phyloP scores from a whole-genome alignment of 2,329 filamentous ascomycete genomes.

The Pseudocercospora macadamiae region DNA sequence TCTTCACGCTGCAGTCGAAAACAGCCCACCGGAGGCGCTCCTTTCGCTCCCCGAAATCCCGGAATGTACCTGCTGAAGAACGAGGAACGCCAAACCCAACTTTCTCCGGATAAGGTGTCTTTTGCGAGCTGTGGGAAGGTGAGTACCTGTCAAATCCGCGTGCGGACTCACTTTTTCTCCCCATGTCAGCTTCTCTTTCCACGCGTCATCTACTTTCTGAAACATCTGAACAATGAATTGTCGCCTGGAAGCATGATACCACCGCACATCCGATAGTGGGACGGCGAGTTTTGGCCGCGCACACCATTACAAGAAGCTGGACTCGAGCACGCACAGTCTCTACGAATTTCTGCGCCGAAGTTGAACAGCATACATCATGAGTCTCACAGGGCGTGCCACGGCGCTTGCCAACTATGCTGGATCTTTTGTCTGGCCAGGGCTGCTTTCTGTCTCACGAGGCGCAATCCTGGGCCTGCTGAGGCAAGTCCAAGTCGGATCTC shows the following conservation, averaged over 20 bases:
- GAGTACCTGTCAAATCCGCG: background rate
- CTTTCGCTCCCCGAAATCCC: slow-evolving; percentile 3
- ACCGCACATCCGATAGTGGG: background rate
- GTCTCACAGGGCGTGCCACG: background rate
- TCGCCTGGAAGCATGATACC: slow-evolving; percentile 1
- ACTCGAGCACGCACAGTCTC: background rate
- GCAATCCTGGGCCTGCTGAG: slow-evolving; percentile 50
- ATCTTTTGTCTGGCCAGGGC: slow-evolving; percentile 52
- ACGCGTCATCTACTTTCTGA: slow-evolving; percentile 3
- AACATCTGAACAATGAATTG: background rate
- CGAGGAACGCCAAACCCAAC: background rate
- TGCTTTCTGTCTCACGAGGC: slow-evolving; percentile 51
- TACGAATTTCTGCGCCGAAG: too few species aligned
- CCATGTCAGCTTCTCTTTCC: background rate
- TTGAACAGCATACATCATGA: background rate
- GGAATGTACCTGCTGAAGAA: background rate
- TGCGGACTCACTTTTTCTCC: background rate
- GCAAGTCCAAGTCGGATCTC: slow-evolving; percentile 50
- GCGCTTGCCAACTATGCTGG: slow-evolving; percentile 39
- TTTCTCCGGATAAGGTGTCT: background rate
- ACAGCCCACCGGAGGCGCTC: background rate
- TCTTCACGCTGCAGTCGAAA: background rate
- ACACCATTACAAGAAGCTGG: background rate
- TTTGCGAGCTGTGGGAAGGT: background rate
- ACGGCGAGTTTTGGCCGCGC: background rate